Evolutionary conservation across 352 stramenopile species (phyloP).

Genomic region (Globisporangium recalcitrans): DNA sequence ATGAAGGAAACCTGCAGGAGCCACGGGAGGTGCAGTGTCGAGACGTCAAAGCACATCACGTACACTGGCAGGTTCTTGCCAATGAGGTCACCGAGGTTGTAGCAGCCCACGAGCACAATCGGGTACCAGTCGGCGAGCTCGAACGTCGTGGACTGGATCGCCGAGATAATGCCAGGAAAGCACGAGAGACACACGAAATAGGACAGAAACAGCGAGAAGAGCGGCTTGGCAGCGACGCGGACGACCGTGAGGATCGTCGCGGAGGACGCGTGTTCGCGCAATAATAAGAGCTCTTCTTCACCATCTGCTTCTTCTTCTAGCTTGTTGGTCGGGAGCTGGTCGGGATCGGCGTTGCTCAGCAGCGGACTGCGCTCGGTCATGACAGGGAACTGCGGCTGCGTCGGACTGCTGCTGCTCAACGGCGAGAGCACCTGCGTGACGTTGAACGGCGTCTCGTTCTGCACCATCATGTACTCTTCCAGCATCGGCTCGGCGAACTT

Average conservation of each 20-base stretch:
- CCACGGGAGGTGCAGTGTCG: conserved; percentile 64
- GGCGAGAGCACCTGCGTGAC: conserved; percentile 42
- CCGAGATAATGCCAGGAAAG: conserved; percentile 75
- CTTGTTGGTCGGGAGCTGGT: conserved; percentile 9
- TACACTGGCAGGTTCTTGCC: conserved; percentile 77
- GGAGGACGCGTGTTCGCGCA: conserved; percentile 34
- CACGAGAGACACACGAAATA: conserved; percentile 76
- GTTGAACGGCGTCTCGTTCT: conserved; percentile 52
- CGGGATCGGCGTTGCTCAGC: conserved; percentile 15
- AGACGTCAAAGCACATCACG: conserved; percentile 63
- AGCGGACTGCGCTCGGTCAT: conserved; percentile 44
- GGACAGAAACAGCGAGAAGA: conserved; percentile 73
- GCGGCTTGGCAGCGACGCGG: conserved; percentile 58
- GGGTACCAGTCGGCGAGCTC: conserved; percentile 64
- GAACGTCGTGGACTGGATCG: conserved; percentile 56
- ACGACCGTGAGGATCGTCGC: conserved; percentile 56
- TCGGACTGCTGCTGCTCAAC: conserved; percentile 30
- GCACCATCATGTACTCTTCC: conserved; percentile 60
- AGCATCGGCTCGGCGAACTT: conserved; percentile 59
- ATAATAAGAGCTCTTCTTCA: conserved; percentile 30
- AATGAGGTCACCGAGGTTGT: conserved; percentile 68
- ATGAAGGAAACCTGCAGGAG: conserved; percentile 59
- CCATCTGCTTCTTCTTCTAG: conserved; percentile 21
- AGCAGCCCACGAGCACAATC: conserved; percentile 70
- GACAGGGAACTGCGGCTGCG: conserved; percentile 16